These are phyloP conservation scores for Ogataea pignaliae DNA, from an alignment of 805 yeast species.

Conservation along the genomic window DNA sequence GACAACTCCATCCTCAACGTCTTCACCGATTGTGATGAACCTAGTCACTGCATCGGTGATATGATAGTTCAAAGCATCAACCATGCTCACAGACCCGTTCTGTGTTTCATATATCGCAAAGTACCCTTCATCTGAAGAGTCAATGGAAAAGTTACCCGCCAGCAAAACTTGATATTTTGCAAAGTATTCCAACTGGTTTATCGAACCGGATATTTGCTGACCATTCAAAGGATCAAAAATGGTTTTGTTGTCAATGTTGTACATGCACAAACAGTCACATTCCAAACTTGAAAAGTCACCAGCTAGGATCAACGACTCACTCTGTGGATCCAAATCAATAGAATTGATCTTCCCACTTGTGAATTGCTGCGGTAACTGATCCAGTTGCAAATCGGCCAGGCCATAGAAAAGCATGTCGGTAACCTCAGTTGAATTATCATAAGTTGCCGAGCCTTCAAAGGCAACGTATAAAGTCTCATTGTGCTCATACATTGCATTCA, in stretches of 20 bases:
- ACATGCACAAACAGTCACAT: slow-evolving; percentile 66
- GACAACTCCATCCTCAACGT: slow-evolving; percentile 36
- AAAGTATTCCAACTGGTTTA: slow-evolving; percentile 49
- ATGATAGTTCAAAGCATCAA: slow-evolving; percentile 16
- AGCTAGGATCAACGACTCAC: slow-evolving; percentile 55
- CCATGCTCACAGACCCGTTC: slow-evolving; percentile 24
- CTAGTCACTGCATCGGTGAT: slow-evolving; percentile 31
- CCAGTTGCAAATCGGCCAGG: neutral
- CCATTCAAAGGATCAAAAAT: slow-evolving; percentile 44
- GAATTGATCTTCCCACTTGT: slow-evolving; percentile 38
- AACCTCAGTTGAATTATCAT: slow-evolving; percentile 31
- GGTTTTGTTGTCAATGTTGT: slow-evolving; percentile 46
- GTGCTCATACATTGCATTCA: slow-evolving; percentile 32
- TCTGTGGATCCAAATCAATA: slow-evolving; percentile 36
- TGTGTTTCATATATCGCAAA: slow-evolving; percentile 54
- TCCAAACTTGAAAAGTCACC: slow-evolving; percentile 54
- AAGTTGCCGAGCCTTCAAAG: slow-evolving; percentile 33
- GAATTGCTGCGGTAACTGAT: slow-evolving; percentile 30
- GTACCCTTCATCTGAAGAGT: slow-evolving; percentile 22
- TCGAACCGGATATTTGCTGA: slow-evolving; percentile 42
- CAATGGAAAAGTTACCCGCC: slow-evolving; percentile 48
- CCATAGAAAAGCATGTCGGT: slow-evolving; percentile 15
- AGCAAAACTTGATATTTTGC: slow-evolving; percentile 35
- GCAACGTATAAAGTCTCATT: slow-evolving; percentile 42
- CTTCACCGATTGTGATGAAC: slow-evolving; percentile 16